phyloP scores from a whole-genome alignment of 495 filamentous ascomycete species.

The Trypethelium eluteriae region DNA sequence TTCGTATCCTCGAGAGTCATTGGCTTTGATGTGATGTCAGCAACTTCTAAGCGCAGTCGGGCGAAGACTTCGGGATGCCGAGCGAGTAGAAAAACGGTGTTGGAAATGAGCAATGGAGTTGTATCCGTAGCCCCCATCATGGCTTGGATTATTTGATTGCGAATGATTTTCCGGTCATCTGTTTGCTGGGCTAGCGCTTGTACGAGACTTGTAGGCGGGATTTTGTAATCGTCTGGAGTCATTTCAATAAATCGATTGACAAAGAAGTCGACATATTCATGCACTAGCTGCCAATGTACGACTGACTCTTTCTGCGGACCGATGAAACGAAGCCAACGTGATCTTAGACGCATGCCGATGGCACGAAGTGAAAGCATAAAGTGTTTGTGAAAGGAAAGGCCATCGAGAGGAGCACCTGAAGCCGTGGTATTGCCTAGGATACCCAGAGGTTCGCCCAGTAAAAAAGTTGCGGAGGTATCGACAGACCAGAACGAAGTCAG shows the following conservation, averaged over 20 bases:
- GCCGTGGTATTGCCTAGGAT: background rate
- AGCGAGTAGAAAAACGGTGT: conserved; percentile 29
- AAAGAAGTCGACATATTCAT: background rate
- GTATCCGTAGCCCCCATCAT: conserved; percentile 50
- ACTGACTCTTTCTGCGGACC: background rate
- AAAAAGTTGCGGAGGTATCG: background rate
- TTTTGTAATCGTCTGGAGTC: background rate
- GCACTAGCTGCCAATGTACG: background rate
- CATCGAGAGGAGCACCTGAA: background rate
- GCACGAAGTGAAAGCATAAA: background rate
- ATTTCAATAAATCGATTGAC: background rate
- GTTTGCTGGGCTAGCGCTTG: conserved; percentile 70
- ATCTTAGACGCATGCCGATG: background rate
- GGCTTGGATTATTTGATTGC: conserved; percentile 70
- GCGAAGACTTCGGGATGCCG: background rate
- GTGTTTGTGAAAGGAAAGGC: background rate
- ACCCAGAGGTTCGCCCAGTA: background rate
- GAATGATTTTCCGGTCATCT: conserved; percentile 60
- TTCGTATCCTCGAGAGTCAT: background rate
- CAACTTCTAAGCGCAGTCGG: background rate
- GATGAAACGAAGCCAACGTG: background rate
- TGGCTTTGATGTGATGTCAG: background rate
- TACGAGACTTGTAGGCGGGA: conserved; percentile 48
- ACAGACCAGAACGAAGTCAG: background rate
- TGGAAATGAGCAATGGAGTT: conserved; percentile 29